These are phyloP conservation scores for Vanrija humicola DNA, from an alignment of 1,284 basidiomycete genomes.

Conservation along the genomic window DNA sequence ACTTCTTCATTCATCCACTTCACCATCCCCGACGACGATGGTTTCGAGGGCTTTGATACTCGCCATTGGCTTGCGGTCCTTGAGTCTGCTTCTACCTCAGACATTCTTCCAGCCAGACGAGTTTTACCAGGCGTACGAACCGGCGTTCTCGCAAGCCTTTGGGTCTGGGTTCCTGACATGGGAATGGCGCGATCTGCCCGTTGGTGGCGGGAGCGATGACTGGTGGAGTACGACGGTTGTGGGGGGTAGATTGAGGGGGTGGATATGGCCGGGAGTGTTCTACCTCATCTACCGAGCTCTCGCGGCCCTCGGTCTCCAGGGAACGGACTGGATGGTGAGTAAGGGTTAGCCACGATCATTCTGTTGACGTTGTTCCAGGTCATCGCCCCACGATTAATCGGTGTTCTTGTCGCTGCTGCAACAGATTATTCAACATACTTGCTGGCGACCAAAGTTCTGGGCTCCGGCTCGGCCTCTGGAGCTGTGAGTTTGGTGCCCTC, in stretches of 20 bases:
- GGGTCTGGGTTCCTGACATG: slow-evolving; percentile 90
- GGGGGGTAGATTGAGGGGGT: slow-evolving; percentile 23
- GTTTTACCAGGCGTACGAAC: slow-evolving; percentile 91
- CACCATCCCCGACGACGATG: slow-evolving; percentile 4
- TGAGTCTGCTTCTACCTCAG: slow-evolving; percentile 58
- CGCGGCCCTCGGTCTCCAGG: slow-evolving; percentile 50
- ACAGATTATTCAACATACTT: slow-evolving; percentile 73
- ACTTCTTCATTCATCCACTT: no score
- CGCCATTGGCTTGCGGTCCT: slow-evolving; percentile 45
- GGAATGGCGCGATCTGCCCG: slow-evolving; percentile 80
- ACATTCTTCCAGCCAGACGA: slow-evolving; percentile 98
- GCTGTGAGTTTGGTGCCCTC: slow-evolving; percentile 56
- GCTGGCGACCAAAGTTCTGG: slow-evolving; percentile 61
- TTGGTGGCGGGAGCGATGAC: slow-evolving; percentile 52
- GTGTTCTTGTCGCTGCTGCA: slow-evolving; percentile 71
- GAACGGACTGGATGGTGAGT: slow-evolving; percentile 57
- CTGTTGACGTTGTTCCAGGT: slow-evolving; percentile 35
- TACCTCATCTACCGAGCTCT: slow-evolving; percentile 1
- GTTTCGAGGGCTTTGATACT: slow-evolving; percentile 24
- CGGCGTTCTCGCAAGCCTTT: slow-evolving; percentile 82
- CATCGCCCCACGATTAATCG: slow-evolving; percentile 67
- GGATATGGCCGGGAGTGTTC: slow-evolving; percentile 22
- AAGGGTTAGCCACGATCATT: not conserved
- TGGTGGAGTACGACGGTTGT: slow-evolving; percentile 45
- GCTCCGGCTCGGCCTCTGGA: slow-evolving; percentile 58